Base-by-base conservation (phyloP, 2,329 filamentous ascomycete species). In the Fusarium secorum region DNA sequence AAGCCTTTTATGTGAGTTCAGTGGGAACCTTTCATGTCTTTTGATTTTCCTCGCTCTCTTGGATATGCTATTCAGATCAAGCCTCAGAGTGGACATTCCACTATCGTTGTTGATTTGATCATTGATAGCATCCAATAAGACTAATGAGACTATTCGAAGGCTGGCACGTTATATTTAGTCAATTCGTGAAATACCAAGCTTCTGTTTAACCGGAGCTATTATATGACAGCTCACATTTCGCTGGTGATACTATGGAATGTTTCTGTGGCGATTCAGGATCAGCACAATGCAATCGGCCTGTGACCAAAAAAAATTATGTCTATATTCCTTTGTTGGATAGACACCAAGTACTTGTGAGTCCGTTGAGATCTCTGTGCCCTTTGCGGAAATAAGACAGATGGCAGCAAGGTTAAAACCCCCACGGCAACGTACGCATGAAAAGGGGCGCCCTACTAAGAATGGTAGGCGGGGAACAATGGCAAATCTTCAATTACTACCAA, bases 381-480 rank as follows among this genome's bases (percentile, higher is more conserved):
- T n/a, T 2, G 18, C 26, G 28, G 30, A 14, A 46, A n/a, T 33
- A 26, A 33, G n/a, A n/a, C 13, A 18, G n/a, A 35, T 24, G 26
- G 18, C 20, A 13, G 35, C 48, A 11, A n/a, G 22, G 20, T 52
- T 13, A n/a, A 33, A 14, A 8, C n/a, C 17, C 18, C 32, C 22
- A 26, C 7, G 17, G 32, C 14, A 17, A 38, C 48, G 32, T 52
- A 24, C n/a, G 20, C 10, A 18, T n/a, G 4, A 33, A 64, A 49
- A n/a, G 41, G 61, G 44, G 60, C 22, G 28, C 28, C 28, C 28
- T 18, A 14, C n/a, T 22, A 4, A n/a, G 28, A 3, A 10, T 1
- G 13, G 60, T n/a, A 65, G 44, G 62, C 62, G 62, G 62, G 48
- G 20, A 65, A 4, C 6, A 3, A 15, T 32, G 62, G 62, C 62